Evolutionary conservation across 176 grass and related monocot genomes (phyloP), one percentile per base, ranked within the genome.

Genomic region (Elymus sibiricus): DNA sequence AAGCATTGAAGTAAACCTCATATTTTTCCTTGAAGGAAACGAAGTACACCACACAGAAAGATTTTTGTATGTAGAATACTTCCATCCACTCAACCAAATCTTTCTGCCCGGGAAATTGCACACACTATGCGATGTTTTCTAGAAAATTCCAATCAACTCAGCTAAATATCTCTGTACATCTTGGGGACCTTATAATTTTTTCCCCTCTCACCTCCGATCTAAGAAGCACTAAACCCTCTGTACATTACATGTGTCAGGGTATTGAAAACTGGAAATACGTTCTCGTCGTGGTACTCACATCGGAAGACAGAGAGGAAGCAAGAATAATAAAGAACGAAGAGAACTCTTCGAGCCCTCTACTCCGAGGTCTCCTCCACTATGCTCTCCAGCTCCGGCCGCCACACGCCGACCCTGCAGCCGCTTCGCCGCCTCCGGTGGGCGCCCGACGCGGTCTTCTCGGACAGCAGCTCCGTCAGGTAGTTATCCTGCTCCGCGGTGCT

Each of bases 361-460:
- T 87, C 81, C 6, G 61, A 86, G 22, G 84, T 37, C 82, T 97
- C 91, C 83, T 98, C 96, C 70, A 85, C 64, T 82, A 98, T 98
- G 86, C 93, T 88, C 77, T 98, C 90, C 6, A 98, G 91, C 70
- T 84, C 93, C 64, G 93, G 96, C 55, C 91, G 72, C 96, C 93
- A 95, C 76, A 90, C 79, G 17, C 83, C 96, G 67, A 98, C 90
- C 28, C 91, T 86, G 43, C 79, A 82, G 64, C 88, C 65, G n/a
- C 91, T 92, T 27, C 89, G 67, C 67, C 91, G 92, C 31, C 84
- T 79, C 69, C 88, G 84, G 26, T 92, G 91, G 46, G 60, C 65
- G 25, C 58, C 39, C 14, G 88, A 76, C 14, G 56, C 66, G 34
- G 84, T 77, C 84, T 90, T 92, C 86, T 95, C 93, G 0, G 82